Evolutionary conservation across 129 eudicot genomes (phyloP).

Genomic region (Gnaphalium uliginosum): DNA sequence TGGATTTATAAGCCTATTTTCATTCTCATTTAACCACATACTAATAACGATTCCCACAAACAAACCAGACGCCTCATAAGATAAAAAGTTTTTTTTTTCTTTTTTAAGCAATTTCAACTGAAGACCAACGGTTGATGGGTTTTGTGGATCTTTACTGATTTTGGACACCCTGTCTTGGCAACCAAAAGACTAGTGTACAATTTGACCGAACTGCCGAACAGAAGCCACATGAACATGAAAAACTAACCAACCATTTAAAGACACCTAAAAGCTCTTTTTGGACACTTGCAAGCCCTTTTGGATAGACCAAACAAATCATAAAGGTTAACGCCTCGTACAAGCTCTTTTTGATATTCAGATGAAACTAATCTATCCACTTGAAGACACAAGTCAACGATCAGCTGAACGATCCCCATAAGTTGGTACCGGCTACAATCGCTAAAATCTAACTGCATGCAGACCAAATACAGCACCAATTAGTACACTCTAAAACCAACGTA

Average conservation of each 20-base stretch:
- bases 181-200: background rate
- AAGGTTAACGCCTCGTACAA: background rate
- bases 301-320: background rate
- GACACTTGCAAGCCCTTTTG: background rate
- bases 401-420: constrained; percentile 7
- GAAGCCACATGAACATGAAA: background rate
- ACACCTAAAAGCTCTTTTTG: too few relatives aligned
- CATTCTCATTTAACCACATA: too few relatives aligned
- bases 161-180: too few relatives aligned
- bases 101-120: too few relatives aligned
- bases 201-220: background rate
- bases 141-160: too few relatives aligned
- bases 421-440: constrained; percentile 18
- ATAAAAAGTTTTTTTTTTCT: too few relatives aligned
- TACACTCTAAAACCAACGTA: background rate
- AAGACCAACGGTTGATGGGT: too few relatives aligned
- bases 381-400: background rate
- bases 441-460: constrained; percentile 12
- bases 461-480: background rate
- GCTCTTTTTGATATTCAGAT: constrained; percentile 8
- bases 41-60: too few relatives aligned
- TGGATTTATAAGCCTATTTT: too few relatives aligned
- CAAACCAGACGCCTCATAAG: too few relatives aligned
- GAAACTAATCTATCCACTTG: constrained; percentile 13
- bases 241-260: too few relatives aligned